Evolutionary conservation across 176 grass and related monocot genomes (phyloP).

Genomic region (Raddia guianensis): DNA sequence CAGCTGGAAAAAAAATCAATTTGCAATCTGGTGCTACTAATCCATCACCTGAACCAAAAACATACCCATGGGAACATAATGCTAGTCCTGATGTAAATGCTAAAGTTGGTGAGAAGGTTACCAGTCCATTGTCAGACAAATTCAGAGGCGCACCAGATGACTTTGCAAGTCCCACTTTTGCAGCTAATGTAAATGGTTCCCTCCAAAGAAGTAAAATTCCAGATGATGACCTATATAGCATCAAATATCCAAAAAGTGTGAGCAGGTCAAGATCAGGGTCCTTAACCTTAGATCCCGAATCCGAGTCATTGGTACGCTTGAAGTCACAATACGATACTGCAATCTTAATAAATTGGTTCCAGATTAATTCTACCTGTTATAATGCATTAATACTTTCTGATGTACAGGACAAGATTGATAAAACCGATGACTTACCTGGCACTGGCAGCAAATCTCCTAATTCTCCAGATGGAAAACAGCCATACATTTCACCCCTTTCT

Average conservation of each 20-base stretch:
- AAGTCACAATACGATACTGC: constrained; percentile 35
- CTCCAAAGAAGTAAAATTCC: constrained; percentile 48
- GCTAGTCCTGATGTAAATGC: constrained; percentile 49
- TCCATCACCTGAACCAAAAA: constrained; percentile 45
- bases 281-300: constrained; percentile 54
- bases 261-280: constrained; percentile 58
- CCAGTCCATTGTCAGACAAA: constrained; percentile 47
- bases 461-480: constrained; percentile 38
- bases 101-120: constrained; percentile 35
- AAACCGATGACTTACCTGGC: constrained; percentile 42
- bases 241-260: constrained; percentile 48
- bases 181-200: constrained; percentile 54
- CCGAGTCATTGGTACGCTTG: constrained; percentile 62
- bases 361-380: constrained; percentile 11
- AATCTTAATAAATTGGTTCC: constrained; percentile 35
- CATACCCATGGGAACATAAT: constrained; percentile 43
- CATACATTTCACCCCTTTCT: constrained; percentile 39
- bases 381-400: constrained; percentile 26
- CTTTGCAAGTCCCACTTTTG: constrained; percentile 72
- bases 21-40: constrained; percentile 39
- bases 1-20: constrained; percentile 39
- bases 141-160: constrained; percentile 46
- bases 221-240: constrained; percentile 45
- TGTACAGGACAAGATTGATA: constrained; percentile 41
- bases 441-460: constrained; percentile 36